Conservation (phyloP, 306 rosid species). For the Casuarina equisetifolia region DNA sequence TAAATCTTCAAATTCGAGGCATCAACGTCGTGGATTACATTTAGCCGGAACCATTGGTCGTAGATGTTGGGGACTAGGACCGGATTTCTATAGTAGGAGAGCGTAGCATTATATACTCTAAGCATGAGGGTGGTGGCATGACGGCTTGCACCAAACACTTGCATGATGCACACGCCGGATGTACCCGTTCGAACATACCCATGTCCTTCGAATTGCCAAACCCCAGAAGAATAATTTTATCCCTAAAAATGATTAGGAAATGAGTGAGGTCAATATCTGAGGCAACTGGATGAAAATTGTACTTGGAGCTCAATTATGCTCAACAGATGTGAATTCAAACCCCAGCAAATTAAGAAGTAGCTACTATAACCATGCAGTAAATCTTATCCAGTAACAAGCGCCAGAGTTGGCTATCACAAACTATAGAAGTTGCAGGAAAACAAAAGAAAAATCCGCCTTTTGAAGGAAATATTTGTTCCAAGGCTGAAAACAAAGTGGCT, state of each 20-base stretch:
- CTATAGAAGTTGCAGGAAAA: too few species aligned
- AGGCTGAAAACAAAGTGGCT: too few species aligned
- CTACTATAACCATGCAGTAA: too few species aligned
- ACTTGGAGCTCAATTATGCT: too few species aligned
- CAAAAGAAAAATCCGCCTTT: too few species aligned
- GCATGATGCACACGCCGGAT: slow-evolving; percentile 33
- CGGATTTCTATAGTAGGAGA: slow-evolving; percentile 21
- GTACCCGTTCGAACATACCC: slow-evolving; percentile 23
- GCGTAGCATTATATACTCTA: slow-evolving; percentile 24
- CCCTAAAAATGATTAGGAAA: not conserved
- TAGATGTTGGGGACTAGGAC: slow-evolving; percentile 20
- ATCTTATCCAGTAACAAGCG: too few species aligned
- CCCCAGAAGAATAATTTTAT: slow-evolving; percentile 23
- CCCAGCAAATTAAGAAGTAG: too few species aligned
- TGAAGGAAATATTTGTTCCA: too few species aligned
- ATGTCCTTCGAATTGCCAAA: slow-evolving; percentile 29
- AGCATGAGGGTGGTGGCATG: slow-evolving; percentile 33
- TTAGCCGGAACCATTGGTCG: slow-evolving; percentile 25
- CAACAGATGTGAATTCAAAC: too few species aligned
- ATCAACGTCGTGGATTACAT: slow-evolving; percentile 30
- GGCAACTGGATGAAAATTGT: too few species aligned
- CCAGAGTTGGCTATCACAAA: too few species aligned
- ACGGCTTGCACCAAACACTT: slow-evolving; percentile 30
- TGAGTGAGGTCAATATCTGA: too few species aligned
- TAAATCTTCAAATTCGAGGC: slow-evolving; percentile 28